Conservation (phyloP, 371 early-diverging fungal species). For the Syncephalis plumigaleata region DNA sequence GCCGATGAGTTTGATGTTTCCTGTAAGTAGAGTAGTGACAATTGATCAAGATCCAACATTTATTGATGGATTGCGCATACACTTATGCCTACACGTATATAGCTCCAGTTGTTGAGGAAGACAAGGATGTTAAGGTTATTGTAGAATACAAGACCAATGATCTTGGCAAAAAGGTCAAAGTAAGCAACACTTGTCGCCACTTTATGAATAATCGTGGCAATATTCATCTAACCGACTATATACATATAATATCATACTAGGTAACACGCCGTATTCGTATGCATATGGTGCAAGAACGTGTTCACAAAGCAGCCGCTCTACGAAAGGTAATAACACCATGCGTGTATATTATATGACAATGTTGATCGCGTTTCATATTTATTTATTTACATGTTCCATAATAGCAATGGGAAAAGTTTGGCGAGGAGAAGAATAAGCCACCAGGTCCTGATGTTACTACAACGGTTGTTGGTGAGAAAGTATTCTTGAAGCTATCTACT, state of each 20-base stretch:
- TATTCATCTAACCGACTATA: neutral
- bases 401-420: slow-evolving; percentile 57
- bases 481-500: slow-evolving; percentile 68
- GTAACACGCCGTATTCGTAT: slow-evolving; percentile 67
- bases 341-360: neutral
- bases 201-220: neutral
- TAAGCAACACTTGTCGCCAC: slow-evolving; percentile 10
- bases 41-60: too few species aligned
- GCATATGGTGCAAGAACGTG: slow-evolving; percentile 59
- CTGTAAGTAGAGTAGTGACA: too few species aligned
- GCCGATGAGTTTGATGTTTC: too few species aligned
- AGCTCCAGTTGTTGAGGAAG: slow-evolving; percentile 18
- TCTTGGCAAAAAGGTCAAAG: slow-evolving; percentile 77
- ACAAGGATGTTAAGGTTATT: slow-evolving; percentile 69
- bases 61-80: too few species aligned
- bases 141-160: slow-evolving; percentile 68
- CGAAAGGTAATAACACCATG: slow-evolving; percentile 39
- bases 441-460: slow-evolving; percentile 80
- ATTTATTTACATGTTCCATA: neutral
- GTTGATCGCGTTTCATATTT: neutral
- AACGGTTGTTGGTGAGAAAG: slow-evolving; percentile 78
- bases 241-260: slow-evolving; percentile 14
- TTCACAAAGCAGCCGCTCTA: slow-evolving; percentile 78
- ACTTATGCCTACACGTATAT: too few species aligned
- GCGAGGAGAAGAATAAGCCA: slow-evolving; percentile 46